Base-by-base conservation (phyloP, 2,329 filamentous ascomycete genomes). In the Ciborinia camelliae region DNA sequence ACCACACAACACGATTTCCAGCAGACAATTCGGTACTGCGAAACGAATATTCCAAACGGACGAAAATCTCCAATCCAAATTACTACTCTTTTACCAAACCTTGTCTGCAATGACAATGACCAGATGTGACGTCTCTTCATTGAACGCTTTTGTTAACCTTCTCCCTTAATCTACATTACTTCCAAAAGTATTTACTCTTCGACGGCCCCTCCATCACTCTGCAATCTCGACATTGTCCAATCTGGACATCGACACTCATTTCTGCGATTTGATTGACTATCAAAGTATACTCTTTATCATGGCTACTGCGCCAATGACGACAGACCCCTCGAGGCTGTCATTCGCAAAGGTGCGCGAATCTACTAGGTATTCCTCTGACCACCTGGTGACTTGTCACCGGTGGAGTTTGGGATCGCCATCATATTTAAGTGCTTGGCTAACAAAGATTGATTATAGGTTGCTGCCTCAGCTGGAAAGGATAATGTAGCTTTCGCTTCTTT, bases 311-410 rank as follows among this genome's bases (percentile, higher is more conserved):
- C 78, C 79, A 65, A 73, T 75, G 72, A 76, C 81, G 70, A 73
- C 80, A 68, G 81, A 83, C 65, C 78, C 78, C 63, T 78, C 79
- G 62, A 86, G 85, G 77, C 83, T 88, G 71, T 91, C 89, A 51
- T 92, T 92, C 81, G 90, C 90, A 77, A 92, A 90, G 84, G 90
- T 91, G 79, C 65, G 81, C 72, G 66, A 47, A 30, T 58, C 37
- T 41, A 43, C n/a, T 6, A 45, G 28, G n/a, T 47, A 47, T 26
- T 59, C 41, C 55, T 59, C 37, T 14, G 55, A 35, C 41, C 55
- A 59, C 30, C 35, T 26, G 55, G 30, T 47, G 55, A 58, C 28
- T 35, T 58, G 28, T 58, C 41, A 45, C 28, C 30, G 41, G 41
- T 58, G 41, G 41, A 58, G 20, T 35, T 47, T 58, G 55, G 28